These are phyloP conservation scores for Maudiozyma barnettii DNA, from an alignment of 805 yeast species.

Conservation along the genomic window DNA sequence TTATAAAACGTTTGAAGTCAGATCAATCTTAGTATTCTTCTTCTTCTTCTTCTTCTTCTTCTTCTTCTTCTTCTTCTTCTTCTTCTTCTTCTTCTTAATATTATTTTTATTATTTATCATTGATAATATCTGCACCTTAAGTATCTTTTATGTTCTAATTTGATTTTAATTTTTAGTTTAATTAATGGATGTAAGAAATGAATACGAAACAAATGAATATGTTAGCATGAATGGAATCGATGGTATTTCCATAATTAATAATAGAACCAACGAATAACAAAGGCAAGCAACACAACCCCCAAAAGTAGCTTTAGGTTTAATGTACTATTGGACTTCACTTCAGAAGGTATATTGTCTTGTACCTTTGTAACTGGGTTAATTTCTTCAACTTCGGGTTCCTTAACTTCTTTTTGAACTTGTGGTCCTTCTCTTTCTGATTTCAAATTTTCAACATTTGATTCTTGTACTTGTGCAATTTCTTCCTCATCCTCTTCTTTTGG, in stretches of 20 bases:
- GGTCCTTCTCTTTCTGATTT: conserved; percentile 10
- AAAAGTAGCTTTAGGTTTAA: conserved; percentile 45
- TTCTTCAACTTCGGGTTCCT: conserved; percentile 8
- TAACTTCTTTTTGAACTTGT: conserved; percentile 10
- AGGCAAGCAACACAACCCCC: conserved; percentile 45
- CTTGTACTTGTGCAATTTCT: conserved; percentile 3
- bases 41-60: too few species aligned
- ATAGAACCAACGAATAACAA: conserved; percentile 62
- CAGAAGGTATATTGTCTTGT: conserved; percentile 2
- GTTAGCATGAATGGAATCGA: neutral
- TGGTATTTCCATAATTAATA: conserved; percentile 30
- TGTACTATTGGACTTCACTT: conserved; percentile 31
- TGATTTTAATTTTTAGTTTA: too few species aligned
- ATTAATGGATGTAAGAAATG: neutral
- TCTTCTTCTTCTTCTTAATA: too few species aligned
- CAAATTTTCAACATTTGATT: conserved; percentile 5
- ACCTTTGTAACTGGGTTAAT: neutral
- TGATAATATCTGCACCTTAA: too few species aligned
- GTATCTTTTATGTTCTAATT: too few species aligned
- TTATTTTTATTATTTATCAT: too few species aligned
- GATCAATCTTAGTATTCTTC: too few species aligned
- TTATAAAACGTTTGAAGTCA: too few species aligned
- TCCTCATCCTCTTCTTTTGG: conserved; percentile 2
- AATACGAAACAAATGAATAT: neutral
- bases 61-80: too few species aligned